Conservation (phyloP, 768 basidiomycete genomes). For the Leccinum aurantiacum region DNA sequence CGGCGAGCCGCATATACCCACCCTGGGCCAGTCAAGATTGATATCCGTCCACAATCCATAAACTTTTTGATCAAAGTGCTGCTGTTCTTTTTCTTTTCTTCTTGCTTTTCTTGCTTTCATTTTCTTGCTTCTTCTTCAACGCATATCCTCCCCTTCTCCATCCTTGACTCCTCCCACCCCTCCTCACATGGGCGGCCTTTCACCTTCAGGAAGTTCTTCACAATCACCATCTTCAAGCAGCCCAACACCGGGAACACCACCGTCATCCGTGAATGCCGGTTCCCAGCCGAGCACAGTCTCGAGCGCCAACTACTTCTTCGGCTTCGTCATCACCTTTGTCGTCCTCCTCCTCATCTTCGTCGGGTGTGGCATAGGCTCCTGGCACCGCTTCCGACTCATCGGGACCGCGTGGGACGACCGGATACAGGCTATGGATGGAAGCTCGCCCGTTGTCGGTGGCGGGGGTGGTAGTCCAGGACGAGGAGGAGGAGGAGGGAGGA, state of each 20-base stretch:
- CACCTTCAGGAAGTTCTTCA: neutral
- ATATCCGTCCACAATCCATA: constrained; percentile 2
- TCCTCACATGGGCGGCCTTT: neutral
- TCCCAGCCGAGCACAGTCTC: constrained; percentile 5
- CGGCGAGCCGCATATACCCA: neutral
- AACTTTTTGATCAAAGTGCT: too few relatives aligned
- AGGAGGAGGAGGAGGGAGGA: constrained; percentile 1
- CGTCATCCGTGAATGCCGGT: neutral
- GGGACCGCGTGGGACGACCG: constrained; percentile 22
- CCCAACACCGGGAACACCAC: neutral
- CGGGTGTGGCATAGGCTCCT: constrained; percentile 49
- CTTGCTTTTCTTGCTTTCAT: neutral
- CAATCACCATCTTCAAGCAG: neutral
- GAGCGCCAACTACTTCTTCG: constrained; percentile 33
- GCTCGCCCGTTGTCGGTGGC: neutral
- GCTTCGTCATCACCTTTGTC: constrained; percentile 35
- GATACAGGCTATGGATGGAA: constrained; percentile 17
- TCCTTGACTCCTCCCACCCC: too few relatives aligned
- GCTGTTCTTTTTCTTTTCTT: too few relatives aligned
- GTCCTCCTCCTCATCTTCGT: constrained; percentile 47
- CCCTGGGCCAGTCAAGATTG: constrained; percentile 4
- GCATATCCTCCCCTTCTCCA: neutral
- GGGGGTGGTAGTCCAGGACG: neutral
- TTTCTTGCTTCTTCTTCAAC: neutral
- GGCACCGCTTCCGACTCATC: constrained; percentile 36